Base-by-base conservation (phyloP, 1,284 basidiomycete species). In the Pterulicium gracile region DNA sequence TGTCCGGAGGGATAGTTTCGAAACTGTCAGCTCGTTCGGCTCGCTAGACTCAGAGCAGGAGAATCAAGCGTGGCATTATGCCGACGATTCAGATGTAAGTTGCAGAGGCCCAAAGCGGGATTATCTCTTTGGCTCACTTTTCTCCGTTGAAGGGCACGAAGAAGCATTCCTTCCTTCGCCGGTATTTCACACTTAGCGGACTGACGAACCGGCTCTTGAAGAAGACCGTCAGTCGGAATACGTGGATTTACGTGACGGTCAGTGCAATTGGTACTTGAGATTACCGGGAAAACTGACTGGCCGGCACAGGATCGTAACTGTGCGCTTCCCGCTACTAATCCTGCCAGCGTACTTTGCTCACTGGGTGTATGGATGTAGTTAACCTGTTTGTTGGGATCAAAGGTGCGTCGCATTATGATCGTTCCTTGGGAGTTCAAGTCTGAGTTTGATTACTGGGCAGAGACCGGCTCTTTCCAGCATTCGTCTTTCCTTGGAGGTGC, bases 321-420 rank as follows among this genome's bases (percentile, higher is more conserved):
- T 73, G 43, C 42, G 68, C 58, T 5, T 3, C 2, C 24, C 3
- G 3, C 18, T 50, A 34, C 10, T 4, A 13, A 4, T 39, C 34
- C 21, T 24, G 14, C 19, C 21, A 32, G 7, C 27, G 18, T 36
- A 15, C 24, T n/a, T 13, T 35, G 22, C 35, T 50, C 21, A 44
- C 44, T 27, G 23, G 22, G 21, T 5, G 27, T n/a, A n/a, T n/a
- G n/a, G n/a, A n/a, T n/a, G 2, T 49, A 80, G 75, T 77, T 55
- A 83, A 85, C 54, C 63, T 87, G 5, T 87, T 80, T 57, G 67
- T 87, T 46, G 82, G 81, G 0, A 81, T 87, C 54, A 87, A 88
- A 62, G 63, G 72, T 72, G 48, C 27, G 54, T 19, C 13, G 5
- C 18, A 43, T 19, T 41, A 21, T 4, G 45, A 17, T 15, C 18